phyloP scores from a whole-genome alignment of 2,329 filamentous ascomycete species.

The Cladophialophora bantiana region DNA sequence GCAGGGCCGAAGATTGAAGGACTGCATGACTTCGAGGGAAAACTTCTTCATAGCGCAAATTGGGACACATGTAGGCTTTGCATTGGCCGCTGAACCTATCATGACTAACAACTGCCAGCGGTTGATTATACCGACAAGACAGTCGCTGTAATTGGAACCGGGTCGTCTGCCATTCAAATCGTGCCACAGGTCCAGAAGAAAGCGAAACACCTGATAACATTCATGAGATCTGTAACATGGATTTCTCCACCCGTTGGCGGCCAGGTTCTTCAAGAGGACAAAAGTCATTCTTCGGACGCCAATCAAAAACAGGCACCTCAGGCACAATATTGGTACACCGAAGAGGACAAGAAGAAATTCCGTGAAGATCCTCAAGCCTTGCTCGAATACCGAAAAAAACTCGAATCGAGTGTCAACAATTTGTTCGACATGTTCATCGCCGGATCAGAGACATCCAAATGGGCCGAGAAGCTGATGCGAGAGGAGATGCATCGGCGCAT shows the following conservation, averaged over 20 bases:
- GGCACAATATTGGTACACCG: conserved; percentile 29
- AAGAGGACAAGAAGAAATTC: conserved; percentile 44
- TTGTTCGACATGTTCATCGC: conserved; percentile 54
- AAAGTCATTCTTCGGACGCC: conserved; percentile 20
- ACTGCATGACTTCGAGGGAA: conserved; percentile 55
- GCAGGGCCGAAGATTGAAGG: conserved; percentile 54
- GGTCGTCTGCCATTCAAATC: conserved; percentile 66
- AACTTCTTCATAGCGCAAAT: conserved; percentile 49
- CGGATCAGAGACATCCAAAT: conserved; percentile 51
- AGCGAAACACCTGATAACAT: conserved; percentile 42
- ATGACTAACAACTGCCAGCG: conserved; percentile 16
- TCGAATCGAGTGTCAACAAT: conserved; percentile 54
- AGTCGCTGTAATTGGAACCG: conserved; percentile 70
- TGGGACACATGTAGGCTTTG: conserved; percentile 19
- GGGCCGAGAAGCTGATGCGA: conserved; percentile 50
- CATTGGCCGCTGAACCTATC: background rate
- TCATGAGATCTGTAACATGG: conserved; percentile 44
- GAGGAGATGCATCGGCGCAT: conserved; percentile 55
- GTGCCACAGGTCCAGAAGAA: conserved; percentile 26
- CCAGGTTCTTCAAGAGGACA: conserved; percentile 22
- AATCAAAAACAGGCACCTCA: conserved; percentile 17
- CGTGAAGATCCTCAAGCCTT: conserved; percentile 51
- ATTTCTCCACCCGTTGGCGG: conserved; percentile 28
- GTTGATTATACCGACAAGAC: conserved; percentile 64
- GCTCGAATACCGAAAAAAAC: conserved; percentile 52